Conservation (phyloP, 1,284 basidiomycete genomes). For the Cutaneotrichosporon spelunceum region DNA sequence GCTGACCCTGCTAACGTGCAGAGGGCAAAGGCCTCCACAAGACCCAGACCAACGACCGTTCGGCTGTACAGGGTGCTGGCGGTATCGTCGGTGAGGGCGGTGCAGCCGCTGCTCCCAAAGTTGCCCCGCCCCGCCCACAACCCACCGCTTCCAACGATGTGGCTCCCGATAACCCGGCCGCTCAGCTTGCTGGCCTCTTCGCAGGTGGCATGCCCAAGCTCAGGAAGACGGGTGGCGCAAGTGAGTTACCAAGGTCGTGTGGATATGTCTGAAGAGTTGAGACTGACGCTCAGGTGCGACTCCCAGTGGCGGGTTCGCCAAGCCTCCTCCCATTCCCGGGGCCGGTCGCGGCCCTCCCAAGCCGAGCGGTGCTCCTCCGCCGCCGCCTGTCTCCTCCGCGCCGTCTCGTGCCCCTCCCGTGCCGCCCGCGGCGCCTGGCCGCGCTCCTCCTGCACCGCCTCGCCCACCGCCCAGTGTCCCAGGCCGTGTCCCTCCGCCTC, state of each 20-base stretch:
- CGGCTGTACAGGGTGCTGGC: slow-evolving; percentile 57
- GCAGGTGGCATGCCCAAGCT: slow-evolving; percentile 87
- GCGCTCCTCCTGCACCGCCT: slow-evolving; percentile 23
- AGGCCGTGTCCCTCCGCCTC: slow-evolving; percentile 6
- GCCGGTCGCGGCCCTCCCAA: slow-evolving; percentile 57
- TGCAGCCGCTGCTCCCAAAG: slow-evolving; percentile 2
- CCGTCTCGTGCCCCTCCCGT: slow-evolving; percentile 15
- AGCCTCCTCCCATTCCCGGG: slow-evolving; percentile 28
- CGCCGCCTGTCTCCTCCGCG: slow-evolving; percentile 20
- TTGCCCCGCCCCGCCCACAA: neutral
- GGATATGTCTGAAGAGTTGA: neutral
- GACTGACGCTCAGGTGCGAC: slow-evolving; percentile 1
- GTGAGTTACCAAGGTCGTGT: slow-evolving; percentile 12
- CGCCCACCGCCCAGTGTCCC: slow-evolving; percentile 27
- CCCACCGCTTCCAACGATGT: slow-evolving; percentile 12
- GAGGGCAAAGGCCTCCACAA: slow-evolving; percentile 76
- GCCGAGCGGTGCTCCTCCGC: slow-evolving; percentile 56
- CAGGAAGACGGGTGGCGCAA: slow-evolving; percentile 67
- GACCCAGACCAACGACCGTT: slow-evolving; percentile 74
- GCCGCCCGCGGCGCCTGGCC: slow-evolving; percentile 16
- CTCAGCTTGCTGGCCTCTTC: slow-evolving; percentile 78
- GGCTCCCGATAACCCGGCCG: slow-evolving; percentile 47
- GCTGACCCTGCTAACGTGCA: slow-evolving; percentile 20
- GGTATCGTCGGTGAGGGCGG: slow-evolving; percentile 40
- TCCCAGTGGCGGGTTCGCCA: slow-evolving; percentile 24